Base-by-base conservation (phyloP, 129 eudicot species). In the Helianthus annuus region DNA sequence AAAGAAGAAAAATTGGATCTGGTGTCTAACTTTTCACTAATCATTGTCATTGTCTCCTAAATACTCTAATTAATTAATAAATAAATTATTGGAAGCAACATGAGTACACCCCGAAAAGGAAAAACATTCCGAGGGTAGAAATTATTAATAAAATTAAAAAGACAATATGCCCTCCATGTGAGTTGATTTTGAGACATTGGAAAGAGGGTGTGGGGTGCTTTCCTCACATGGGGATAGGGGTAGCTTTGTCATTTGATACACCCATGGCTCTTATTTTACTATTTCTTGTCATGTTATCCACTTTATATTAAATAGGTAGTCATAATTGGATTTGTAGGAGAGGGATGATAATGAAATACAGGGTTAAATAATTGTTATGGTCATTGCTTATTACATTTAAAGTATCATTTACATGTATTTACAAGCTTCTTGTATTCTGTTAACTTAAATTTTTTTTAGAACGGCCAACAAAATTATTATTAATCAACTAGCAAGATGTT, bases 151-250 rank as follows among this genome's bases (percentile, higher is more conserved):
- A 62, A 70, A 15, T 52, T 54, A 48, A 70, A 70, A 78, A 78
- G 77, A 70, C 81, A 78, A 53, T 78, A 71, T 78, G 81, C 81
- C 81, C 81, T 70, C 81, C 81, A 78, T 78, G 81, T 78, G 81
- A 70, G 59, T 70, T 78, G 77, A 78, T 78, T 62, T 70, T 53
- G 67, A 78, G 81, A 78, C 72, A 78, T 63, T 63, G 29, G 72
- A 62, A 70, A 78, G 81, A 77, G 76, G 81, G 66, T 70, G 77
- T 78, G 77, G 77, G 72, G 76, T 63, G 81, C 66, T 70, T 40
- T 65, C 57, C 48, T 70, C 77, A 78, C 81, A 78, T 78, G 81
- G 76, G 71, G 19, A 51, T 53, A 62, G 52, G 81, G 77, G 72
- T 62, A 78, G 42, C 14, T 52, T 78, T 24, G 81, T 63, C 72